These are phyloP conservation scores for Lactarius psammicola DNA, from an alignment of 768 basidiomycete genomes.

Conservation along the genomic window DNA sequence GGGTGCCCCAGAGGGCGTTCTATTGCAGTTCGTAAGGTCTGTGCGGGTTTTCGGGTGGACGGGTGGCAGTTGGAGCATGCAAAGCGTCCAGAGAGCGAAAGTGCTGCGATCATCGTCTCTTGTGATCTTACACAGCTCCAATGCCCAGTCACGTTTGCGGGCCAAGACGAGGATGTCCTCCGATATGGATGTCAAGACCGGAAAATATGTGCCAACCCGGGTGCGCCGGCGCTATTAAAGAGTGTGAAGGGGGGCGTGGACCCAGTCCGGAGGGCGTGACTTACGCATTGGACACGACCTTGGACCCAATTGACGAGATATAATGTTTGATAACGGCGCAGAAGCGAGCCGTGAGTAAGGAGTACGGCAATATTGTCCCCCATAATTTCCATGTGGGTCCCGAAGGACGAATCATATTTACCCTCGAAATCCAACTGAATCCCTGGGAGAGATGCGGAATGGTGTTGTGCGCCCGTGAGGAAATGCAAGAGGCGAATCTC, in stretches of 20 bases:
- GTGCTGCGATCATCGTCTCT: background rate
- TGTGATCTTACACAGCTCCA: constrained; percentile 9
- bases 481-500: constrained; percentile 12
- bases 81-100: constrained; percentile 1
- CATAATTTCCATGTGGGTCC: constrained; percentile 6
- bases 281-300: constrained; percentile 6
- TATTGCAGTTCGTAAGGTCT: background rate
- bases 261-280: background rate
- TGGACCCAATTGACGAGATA: constrained; percentile 12
- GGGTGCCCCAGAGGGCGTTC: background rate
- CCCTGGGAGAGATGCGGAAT: background rate
- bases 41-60: constrained; percentile 1
- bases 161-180: constrained; percentile 2
- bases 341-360: constrained; percentile 13
- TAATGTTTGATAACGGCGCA: constrained; percentile 5
- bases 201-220: background rate
- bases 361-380: constrained; percentile 16
- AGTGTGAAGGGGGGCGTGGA: background rate
- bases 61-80: constrained; percentile 14
- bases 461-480: constrained; percentile 2
- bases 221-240: constrained; percentile 1
- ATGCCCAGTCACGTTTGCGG: constrained; percentile 12
- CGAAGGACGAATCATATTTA: background rate
- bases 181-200: constrained; percentile 4
- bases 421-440: constrained; percentile 13